Percentiles rank a stretch among this genome's conserved stretches.
Conservation (phyloP, 2,329 filamentous ascomycete species). For the Cadophora malorum region DNA sequence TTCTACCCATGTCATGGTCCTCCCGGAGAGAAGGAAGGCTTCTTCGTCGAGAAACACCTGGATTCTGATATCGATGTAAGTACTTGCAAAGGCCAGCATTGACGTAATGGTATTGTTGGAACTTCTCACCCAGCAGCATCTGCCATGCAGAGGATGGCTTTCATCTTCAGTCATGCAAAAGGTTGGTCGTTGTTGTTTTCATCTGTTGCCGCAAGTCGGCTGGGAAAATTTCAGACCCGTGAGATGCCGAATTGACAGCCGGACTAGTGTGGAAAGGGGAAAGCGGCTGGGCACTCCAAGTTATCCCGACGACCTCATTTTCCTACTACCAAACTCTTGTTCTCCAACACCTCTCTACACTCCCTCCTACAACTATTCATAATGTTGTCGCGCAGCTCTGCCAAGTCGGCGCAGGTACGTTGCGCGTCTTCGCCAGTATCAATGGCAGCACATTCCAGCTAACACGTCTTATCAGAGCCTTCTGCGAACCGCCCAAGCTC, state of each 20-base stretch:
- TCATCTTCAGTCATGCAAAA: neutral
- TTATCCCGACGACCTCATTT: slow-evolving; percentile 20
- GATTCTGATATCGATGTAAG: too few species aligned
- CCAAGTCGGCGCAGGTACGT: slow-evolving; percentile 54
- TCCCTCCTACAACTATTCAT: slow-evolving; percentile 32
- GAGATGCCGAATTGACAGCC: slow-evolving; percentile 12
- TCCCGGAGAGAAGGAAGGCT: too few species aligned
- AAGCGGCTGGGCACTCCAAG: slow-evolving; percentile 17
- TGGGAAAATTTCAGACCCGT: slow-evolving; percentile 19
- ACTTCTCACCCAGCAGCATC: too few species aligned
- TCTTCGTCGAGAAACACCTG: too few species aligned
- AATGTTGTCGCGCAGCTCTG: slow-evolving; percentile 46
- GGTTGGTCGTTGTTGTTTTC: slow-evolving; percentile 11
- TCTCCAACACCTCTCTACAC: slow-evolving; percentile 28
- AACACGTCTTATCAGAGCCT: slow-evolving; percentile 45
- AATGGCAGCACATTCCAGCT: slow-evolving; percentile 41
- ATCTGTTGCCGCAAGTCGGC: neutral
- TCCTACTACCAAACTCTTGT: slow-evolving; percentile 25
- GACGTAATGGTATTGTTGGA: too few species aligned
- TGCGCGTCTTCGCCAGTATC: slow-evolving; percentile 21
- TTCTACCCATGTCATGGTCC: too few species aligned
- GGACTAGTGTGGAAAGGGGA: slow-evolving; percentile 17
- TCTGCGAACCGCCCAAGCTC: slow-evolving; percentile 43
- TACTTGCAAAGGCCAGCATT: too few species aligned
- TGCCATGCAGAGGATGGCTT: neutral